Percentiles rank a stretch among this genome's conserved stretches.
phyloP scores from a whole-genome alignment of 106 monocot genomes.

The Alisma plantagoaquatica region DNA sequence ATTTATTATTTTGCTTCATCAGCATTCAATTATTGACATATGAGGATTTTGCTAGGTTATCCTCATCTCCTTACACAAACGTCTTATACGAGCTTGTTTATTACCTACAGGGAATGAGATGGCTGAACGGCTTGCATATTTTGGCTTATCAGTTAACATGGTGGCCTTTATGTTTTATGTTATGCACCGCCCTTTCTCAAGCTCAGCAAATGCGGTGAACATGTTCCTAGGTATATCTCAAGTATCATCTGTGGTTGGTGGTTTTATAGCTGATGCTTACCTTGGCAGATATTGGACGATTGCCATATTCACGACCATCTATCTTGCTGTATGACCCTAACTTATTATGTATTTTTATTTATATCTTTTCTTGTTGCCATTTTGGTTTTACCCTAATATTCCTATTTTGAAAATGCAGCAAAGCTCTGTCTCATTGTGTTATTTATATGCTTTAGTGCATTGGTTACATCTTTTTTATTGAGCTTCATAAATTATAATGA shows the following conservation, averaged over 20 bases:
- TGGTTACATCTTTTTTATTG: no score
- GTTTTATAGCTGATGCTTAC: constrained; percentile 90
- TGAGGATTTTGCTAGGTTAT: background rate
- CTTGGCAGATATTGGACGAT: constrained; percentile 98
- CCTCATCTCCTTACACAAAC: no score
- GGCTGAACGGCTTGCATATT: constrained; percentile 97
- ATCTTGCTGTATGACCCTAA: constrained; percentile 76
- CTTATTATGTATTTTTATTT: no score
- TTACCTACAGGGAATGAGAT: constrained; percentile 96
- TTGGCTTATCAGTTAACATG: constrained; percentile 92
- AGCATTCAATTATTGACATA: background rate
- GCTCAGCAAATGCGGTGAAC: constrained; percentile 79
- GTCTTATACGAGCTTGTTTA: no score
- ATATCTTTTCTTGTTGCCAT: no score
- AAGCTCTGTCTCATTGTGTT: no score
- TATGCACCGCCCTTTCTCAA: constrained; percentile 79
- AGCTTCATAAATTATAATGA: no score
- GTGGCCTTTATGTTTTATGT: constrained; percentile 83
- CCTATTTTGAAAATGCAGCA: no score
- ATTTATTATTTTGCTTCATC: background rate
- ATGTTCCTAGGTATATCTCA: constrained; percentile 91
- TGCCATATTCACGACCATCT: constrained; percentile 79
- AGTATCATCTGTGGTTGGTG: constrained; percentile 80
- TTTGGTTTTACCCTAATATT: no score
- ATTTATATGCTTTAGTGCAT: no score